Conservation (phyloP, 768 basidiomycete species). For the Tricholoma hemisulphureum region DNA sequence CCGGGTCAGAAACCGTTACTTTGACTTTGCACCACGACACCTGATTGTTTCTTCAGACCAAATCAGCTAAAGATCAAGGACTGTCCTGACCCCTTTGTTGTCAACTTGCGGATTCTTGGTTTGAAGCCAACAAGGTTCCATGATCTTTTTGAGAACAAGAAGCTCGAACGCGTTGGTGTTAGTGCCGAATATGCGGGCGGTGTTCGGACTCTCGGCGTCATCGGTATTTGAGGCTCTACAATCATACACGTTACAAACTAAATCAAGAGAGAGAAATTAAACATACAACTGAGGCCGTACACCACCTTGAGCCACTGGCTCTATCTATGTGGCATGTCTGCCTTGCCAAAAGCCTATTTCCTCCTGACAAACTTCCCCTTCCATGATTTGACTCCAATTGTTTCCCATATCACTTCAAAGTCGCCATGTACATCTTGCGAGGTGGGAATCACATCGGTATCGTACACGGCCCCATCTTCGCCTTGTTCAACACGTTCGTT, state of each 20-base stretch:
- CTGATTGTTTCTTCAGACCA: constrained; percentile 37
- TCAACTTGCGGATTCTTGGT: constrained; percentile 76
- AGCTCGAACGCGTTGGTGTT: constrained; percentile 92
- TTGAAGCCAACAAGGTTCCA: constrained; percentile 97
- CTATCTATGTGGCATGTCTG: constrained; percentile 78
- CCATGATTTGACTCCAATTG: constrained; percentile 72
- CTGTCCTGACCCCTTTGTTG: constrained; percentile 66
- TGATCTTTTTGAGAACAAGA: constrained; percentile 94
- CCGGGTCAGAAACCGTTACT: constrained; percentile 77
- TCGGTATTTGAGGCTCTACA: constrained; percentile 72
- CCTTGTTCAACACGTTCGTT: constrained; percentile 55
- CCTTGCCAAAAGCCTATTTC: constrained; percentile 89
- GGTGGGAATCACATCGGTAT: constrained; percentile 75
- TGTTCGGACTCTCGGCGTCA: constrained; percentile 76
- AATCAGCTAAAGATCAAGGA: neutral
- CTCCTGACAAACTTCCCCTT: constrained; percentile 83
- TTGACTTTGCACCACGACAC: constrained; percentile 98
- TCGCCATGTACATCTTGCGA: constrained; percentile 75
- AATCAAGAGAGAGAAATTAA: neutral
- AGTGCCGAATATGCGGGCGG: constrained; percentile 85
- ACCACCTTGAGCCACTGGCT: constrained; percentile 91
- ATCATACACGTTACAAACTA: neutral
- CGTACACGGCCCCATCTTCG: constrained; percentile 57
- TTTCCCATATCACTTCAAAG: constrained; percentile 74
- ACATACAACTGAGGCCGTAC: constrained; percentile 81